Conservation (phyloP, 2,329 filamentous ascomycete genomes). For the Blumeria graminis region DNA sequence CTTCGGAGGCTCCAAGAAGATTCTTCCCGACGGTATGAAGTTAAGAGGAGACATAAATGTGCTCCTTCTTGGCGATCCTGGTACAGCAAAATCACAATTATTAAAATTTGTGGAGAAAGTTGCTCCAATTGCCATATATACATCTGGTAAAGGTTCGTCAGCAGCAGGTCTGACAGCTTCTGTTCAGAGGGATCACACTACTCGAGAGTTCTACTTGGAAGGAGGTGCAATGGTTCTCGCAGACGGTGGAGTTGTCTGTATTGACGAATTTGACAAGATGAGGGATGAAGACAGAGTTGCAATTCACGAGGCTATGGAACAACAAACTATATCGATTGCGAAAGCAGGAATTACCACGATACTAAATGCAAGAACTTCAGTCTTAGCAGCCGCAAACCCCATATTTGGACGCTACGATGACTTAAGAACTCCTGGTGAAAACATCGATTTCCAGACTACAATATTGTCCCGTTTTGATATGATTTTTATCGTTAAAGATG, state of each 20-base stretch:
- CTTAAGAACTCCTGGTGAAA: constrained; percentile 89
- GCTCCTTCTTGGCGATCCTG: constrained; percentile 81
- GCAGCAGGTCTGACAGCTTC: constrained; percentile 94
- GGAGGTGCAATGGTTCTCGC: constrained; percentile 96
- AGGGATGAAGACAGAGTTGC: constrained; percentile 91
- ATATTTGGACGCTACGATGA: constrained; percentile 97
- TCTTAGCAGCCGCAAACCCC: constrained; percentile 85
- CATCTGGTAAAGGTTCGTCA: constrained; percentile 91
- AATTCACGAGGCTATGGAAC: constrained; percentile 99
- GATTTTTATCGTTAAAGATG: constrained; percentile 97
- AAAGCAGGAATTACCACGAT: constrained; percentile 98
- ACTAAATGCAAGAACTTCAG: constrained; percentile 82
- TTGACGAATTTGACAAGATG: constrained; percentile 99
- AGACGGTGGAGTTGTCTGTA: constrained; percentile 90
- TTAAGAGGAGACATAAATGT: constrained; percentile 96
- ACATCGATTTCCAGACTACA: constrained; percentile 97
- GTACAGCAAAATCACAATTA: constrained; percentile 92
- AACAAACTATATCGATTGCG: constrained; percentile 96
- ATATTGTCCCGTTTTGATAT: constrained; percentile 97
- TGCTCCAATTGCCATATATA: constrained; percentile 93
- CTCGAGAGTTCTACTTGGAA: constrained; percentile 91
- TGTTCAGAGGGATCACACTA: constrained; percentile 77
- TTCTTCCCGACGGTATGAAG: constrained; percentile 91
- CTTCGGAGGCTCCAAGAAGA: constrained; percentile 91
- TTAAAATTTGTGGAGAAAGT: constrained; percentile 95